Conservation (phyloP, 164 flowering plant genomes). For the Vitis labrusca region DNA sequence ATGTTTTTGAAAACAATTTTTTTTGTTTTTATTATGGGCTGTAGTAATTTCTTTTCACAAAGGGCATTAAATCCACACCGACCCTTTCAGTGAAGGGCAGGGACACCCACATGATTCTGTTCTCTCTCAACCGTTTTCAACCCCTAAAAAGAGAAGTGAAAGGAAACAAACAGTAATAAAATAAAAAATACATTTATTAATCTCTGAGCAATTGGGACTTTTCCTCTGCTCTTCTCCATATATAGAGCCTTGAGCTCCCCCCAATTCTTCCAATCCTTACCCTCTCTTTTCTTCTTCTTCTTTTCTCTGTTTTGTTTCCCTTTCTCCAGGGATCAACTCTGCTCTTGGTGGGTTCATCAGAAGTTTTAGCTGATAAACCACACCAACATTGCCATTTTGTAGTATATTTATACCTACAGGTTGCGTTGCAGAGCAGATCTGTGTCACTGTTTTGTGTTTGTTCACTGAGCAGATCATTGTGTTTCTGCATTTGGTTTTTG, state of each 20-base stretch:
- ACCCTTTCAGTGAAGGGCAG: constrained; percentile 34
- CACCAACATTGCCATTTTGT: constrained; percentile 36
- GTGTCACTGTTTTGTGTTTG: not conserved
- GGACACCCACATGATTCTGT: constrained; percentile 54
- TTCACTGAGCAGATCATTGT: not conserved
- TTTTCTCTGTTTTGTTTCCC: constrained; percentile 11
- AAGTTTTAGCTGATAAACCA: constrained; percentile 55
- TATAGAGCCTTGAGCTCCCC: constrained; percentile 32
- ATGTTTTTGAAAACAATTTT: not conserved
- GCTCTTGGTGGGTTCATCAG: constrained; percentile 40
- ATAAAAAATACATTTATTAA: constrained; percentile 23
- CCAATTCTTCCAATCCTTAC: constrained; percentile 19
- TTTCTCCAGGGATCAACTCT: not conserved
- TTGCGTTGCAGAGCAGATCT: constrained; percentile 18
- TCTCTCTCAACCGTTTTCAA: constrained; percentile 33
- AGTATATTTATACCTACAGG: not conserved
- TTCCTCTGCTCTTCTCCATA: constrained; percentile 31
- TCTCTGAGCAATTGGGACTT: constrained; percentile 17
- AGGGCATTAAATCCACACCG: constrained; percentile 36
- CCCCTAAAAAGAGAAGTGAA: constrained; percentile 7
- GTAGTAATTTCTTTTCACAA: not conserved
- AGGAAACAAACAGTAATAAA: not conserved
- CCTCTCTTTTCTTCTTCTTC: constrained; percentile 7
- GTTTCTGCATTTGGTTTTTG: not conserved
- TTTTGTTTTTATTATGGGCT: not conserved